Conservation (phyloP, 768 basidiomycete genomes). For the Leccinum incarnatum region DNA sequence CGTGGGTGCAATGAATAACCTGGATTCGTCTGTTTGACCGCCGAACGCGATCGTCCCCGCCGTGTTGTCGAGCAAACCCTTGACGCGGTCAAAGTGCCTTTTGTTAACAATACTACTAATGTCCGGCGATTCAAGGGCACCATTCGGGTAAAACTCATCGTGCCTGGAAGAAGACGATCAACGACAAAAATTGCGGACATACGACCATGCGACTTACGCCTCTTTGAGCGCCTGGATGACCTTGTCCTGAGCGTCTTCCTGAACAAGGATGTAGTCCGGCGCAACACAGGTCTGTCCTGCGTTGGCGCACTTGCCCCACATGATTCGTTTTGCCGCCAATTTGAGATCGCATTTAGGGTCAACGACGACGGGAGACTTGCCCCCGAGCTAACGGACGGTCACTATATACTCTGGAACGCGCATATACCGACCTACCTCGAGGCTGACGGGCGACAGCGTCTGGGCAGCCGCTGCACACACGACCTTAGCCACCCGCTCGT, state of each 20-base stretch:
- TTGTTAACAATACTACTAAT: conserved; percentile 52
- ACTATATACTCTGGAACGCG: not conserved
- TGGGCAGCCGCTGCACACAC: conserved; percentile 76
- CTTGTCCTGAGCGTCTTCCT: conserved; percentile 37
- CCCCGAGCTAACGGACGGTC: conserved; percentile 48
- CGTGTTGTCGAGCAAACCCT: conserved; percentile 58
- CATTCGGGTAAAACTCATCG: conserved; percentile 40
- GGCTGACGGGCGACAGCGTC: conserved; percentile 64
- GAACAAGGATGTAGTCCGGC: conserved; percentile 53
- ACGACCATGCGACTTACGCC: conserved; percentile 31
- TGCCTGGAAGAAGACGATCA: conserved; percentile 13
- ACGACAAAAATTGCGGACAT: not conserved
- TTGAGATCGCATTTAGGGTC: conserved; percentile 68
- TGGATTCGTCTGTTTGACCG: conserved; percentile 56
- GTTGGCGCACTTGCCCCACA: conserved; percentile 80
- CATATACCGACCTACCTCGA: conserved; percentile 41
- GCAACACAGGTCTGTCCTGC: conserved; percentile 76
- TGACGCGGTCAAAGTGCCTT: conserved; percentile 56
- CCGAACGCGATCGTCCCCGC: conserved; percentile 68
- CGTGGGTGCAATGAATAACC: conserved; percentile 69
- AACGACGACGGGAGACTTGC: conserved; percentile 77
- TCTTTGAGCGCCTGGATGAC: conserved; percentile 41
- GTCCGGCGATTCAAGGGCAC: conserved; percentile 42
- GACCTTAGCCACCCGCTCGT: conserved; percentile 59
- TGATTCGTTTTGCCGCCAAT: conserved; percentile 59